phyloP scores from a whole-genome alignment of 1,284 basidiomycete species.

The Rhodotorula sp. region DNA sequence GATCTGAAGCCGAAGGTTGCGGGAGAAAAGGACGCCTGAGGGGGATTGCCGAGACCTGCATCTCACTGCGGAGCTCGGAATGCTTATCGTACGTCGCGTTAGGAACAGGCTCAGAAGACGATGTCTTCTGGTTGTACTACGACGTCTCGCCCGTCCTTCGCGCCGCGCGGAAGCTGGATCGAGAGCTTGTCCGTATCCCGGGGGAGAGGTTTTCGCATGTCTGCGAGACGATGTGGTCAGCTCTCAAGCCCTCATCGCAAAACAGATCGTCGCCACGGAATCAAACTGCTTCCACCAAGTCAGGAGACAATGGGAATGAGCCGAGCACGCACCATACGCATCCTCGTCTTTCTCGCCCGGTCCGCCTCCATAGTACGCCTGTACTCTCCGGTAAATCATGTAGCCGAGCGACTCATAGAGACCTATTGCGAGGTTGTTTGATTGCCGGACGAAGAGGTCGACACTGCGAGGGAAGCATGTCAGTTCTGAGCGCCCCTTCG shows the following conservation, averaged over 20 bases:
- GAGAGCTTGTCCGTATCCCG: slow-evolving; percentile 55
- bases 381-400: slow-evolving; percentile 76
- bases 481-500: no score
- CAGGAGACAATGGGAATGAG: slow-evolving; percentile 1
- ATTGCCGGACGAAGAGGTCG: slow-evolving; percentile 83
- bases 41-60: no score
- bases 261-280: background rate
- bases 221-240: no score
- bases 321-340: slow-evolving; percentile 71
- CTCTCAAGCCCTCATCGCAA: no score
- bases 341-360: slow-evolving; percentile 79
- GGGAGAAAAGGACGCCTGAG: no score
- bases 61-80: no score
- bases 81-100: no score
- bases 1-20: no score
- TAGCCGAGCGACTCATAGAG: slow-evolving; percentile 88
- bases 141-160: slow-evolving; percentile 64
- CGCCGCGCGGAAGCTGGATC: slow-evolving; percentile 62
- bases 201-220: slow-evolving; percentile 81
- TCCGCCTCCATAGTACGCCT: slow-evolving; percentile 78
- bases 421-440: slow-evolving; percentile 67
- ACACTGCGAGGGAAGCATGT: slow-evolving; percentile 62
- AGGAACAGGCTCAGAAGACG: slow-evolving; percentile 18
- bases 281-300: background rate
- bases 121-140: slow-evolving; percentile 68